Conservation (phyloP, 106 monocot species). For the Ottelia alismoides region DNA sequence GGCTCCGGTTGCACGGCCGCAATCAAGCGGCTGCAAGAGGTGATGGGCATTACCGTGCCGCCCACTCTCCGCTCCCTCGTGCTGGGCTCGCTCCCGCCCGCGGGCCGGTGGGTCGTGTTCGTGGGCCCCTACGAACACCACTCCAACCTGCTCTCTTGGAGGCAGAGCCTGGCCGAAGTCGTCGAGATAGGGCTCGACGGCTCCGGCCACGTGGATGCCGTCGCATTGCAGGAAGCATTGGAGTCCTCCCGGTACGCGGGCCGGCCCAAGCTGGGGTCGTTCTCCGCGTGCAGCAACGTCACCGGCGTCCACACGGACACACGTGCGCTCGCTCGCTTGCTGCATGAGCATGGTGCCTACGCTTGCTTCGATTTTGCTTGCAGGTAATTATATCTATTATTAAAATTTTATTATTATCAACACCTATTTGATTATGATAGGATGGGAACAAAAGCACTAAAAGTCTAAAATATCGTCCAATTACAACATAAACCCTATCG, state of each 20-base stretch:
- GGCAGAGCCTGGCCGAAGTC: constrained; percentile 58
- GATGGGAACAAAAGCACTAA: no score
- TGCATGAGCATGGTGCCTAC: constrained; percentile 53
- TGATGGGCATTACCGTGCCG: constrained; percentile 44
- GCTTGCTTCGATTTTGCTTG: constrained; percentile 74
- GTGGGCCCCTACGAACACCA: constrained; percentile 78
- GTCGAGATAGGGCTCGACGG: constrained; percentile 48
- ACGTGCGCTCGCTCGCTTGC: constrained; percentile 35
- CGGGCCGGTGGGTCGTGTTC: constrained; percentile 60
- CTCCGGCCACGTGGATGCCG: constrained; percentile 21
- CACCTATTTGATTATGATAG: no score
- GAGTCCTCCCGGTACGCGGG: constrained; percentile 12
- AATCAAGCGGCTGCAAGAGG: constrained; percentile 71
- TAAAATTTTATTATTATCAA: no score
- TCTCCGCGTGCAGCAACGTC: constrained; percentile 80
- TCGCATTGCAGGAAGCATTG: constrained; percentile 17
- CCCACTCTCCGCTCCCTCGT: constrained; percentile 29
- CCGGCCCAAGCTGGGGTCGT: constrained; percentile 54
- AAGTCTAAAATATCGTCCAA: no score
- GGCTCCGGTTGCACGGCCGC: constrained; percentile 54
- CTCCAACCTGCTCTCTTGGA: constrained; percentile 66
- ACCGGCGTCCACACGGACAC: constrained; percentile 52
- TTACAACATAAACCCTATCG: no score
- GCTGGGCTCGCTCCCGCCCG: constrained; percentile 15
- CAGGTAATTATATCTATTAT: no score